phyloP scores from a whole-genome alignment of 495 filamentous ascomycete genomes.

The Bacidia gigantensis region DNA sequence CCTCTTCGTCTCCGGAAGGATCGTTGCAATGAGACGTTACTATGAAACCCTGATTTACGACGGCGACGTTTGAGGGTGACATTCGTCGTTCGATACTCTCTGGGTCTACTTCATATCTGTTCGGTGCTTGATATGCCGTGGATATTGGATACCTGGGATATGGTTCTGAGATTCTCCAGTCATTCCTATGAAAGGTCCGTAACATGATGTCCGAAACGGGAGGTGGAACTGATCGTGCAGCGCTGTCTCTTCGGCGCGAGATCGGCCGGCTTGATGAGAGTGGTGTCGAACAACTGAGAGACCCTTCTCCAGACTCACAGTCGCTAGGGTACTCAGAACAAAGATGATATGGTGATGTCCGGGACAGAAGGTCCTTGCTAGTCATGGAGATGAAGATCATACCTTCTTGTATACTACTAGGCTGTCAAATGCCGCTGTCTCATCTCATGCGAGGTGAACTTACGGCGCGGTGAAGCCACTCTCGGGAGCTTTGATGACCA shows the following conservation, averaged over 20 bases:
- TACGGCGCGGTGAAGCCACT: conserved; percentile 76
- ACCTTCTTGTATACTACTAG: conserved; percentile 67
- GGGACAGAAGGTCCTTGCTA: conserved; percentile 54
- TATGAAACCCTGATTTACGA: conserved; percentile 27
- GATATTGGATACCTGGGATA: not conserved
- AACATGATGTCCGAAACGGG: conserved; percentile 13
- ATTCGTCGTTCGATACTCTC: no score
- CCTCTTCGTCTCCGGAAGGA: conserved; percentile 29
- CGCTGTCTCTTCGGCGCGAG: conserved; percentile 15
- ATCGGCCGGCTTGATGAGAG: conserved; percentile 10
- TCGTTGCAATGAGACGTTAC: conserved; percentile 39
- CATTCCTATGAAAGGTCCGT: not conserved
- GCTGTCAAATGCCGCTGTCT: not conserved
- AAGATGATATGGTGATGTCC: conserved; percentile 59
- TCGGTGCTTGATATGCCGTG: not conserved
- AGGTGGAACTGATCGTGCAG: conserved; percentile 14
- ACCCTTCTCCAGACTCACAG: not conserved
- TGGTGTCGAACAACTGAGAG: not conserved
- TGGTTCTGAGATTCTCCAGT: not conserved
- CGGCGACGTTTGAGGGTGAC: not conserved
- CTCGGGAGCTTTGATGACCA: conserved; percentile 78
- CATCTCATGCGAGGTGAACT: no score
- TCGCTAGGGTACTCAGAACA: not conserved
- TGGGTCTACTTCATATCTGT: no score
- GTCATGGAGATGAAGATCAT: conserved; percentile 88